Base-by-base conservation (phyloP, 2,329 filamentous ascomycete genomes). In the Fusarium coffeatum region DNA sequence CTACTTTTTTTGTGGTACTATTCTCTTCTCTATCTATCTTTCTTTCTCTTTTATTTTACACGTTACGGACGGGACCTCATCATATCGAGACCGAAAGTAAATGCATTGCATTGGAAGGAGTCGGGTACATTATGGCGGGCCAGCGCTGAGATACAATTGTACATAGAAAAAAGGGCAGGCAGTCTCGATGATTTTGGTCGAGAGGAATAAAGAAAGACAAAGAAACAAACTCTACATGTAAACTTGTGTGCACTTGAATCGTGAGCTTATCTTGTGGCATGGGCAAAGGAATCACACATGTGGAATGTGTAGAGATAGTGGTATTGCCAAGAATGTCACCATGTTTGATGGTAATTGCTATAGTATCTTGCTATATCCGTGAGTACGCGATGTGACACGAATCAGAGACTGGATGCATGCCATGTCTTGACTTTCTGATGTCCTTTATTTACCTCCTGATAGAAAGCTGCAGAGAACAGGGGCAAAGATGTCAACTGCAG, bases 31-130 rank as follows among this genome's bases (percentile, higher is more conserved):
- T 40, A 48, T 55, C 47, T 59, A 28, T 56, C 37, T 42, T 41
- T 50, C 34, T 41, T 41, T 51, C 18, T 51, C 47, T 57, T 49
- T 56, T 32, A 55, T 53, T 58, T 59, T 53, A 49, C 34, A 66
- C 47, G 55, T 58, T 32, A 66, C 63, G 40, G 53, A 66, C 61
- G 67, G 59, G 41, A 58, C 63, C 59, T 72, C 56, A 71, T 32
- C 50, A 47, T 55, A 59, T 40, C 56, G 57, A 57, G 68, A 59
- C 69, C 71, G 69, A 69, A 73, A 57, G 68, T 74, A 74, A 53
- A 27, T 42, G 71, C 73, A 75, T 75, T 71, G 73, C 73, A 75
- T 75, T 59, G 69, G 65, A 69, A 71, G 72, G 72, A 75, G 73
- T 75, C 72, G 69, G 71, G 72, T 72, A 67, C 47, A 59, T 66